These are phyloP conservation scores for Xylaria sp. DNA, from an alignment of 2,329 filamentous ascomycete species.

Conservation along the genomic window DNA sequence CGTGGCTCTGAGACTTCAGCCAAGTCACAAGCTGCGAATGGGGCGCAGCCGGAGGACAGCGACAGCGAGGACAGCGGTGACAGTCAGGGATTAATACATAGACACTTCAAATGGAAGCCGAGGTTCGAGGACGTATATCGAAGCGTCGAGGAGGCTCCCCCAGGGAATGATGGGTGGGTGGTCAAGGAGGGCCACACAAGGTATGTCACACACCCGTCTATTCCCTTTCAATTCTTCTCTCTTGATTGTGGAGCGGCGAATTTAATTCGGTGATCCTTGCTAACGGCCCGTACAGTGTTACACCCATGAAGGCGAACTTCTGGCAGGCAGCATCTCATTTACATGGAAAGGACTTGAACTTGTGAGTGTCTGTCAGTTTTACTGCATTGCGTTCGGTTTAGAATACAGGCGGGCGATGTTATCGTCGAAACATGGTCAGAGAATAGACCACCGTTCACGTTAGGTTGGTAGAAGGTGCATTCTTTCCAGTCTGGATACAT, in stretches of 20 bases:
- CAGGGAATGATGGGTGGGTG: conserved; percentile 92
- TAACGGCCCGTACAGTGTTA: conserved; percentile 70
- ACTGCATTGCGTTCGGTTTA: conserved; percentile 40
- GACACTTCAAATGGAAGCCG: conserved; percentile 95
- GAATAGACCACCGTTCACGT: conserved; percentile 31
- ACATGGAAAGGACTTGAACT: conserved; percentile 77
- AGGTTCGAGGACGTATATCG: conserved; percentile 87
- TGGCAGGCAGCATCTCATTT: conserved; percentile 76
- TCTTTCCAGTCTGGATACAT: conserved; percentile 19
- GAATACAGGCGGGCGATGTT: conserved; percentile 32
- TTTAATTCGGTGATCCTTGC: background rate
- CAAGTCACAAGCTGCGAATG: conserved; percentile 45
- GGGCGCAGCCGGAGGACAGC: conserved; percentile 48
- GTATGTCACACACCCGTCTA: conserved; percentile 57
- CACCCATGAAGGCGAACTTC: conserved; percentile 92
- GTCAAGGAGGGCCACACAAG: conserved; percentile 89
- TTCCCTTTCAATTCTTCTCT: background rate
- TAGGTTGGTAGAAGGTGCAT: background rate
- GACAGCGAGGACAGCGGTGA: conserved; percentile 47
- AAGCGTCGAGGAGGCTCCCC: conserved; percentile 81
- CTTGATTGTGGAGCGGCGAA: background rate
- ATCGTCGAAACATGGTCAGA: conserved; percentile 31
- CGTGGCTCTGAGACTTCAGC: conserved; percentile 65
- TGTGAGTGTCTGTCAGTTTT: conserved; percentile 72
- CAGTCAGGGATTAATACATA: conserved; percentile 71